phyloP scores from a whole-genome alignment of 805 yeast genomes.

The Ogataea salicorniae region DNA sequence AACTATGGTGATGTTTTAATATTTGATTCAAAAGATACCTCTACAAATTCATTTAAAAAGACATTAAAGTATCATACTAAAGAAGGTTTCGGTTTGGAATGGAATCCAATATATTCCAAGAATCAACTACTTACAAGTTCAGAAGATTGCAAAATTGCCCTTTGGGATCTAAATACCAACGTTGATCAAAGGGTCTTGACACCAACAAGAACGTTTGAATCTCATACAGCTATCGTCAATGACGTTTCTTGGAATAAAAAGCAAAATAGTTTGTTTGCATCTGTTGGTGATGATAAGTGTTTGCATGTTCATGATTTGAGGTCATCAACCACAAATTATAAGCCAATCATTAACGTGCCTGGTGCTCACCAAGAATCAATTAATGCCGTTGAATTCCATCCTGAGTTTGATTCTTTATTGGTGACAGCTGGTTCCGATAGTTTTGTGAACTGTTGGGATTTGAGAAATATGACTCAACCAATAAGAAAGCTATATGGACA shows the following conservation, averaged over 20 bases:
- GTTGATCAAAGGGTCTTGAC: conserved; percentile 13
- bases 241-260: conserved; percentile 56
- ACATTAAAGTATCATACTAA: conserved; percentile 49
- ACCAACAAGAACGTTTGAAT: conserved; percentile 44
- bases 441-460: conserved; percentile 68
- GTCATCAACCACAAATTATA: conserved; percentile 20
- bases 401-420: conserved; percentile 45
- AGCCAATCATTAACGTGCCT: conserved; percentile 41
- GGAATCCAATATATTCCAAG: conserved; percentile 42
- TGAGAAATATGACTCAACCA: conserved; percentile 56
- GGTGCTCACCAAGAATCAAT: conserved; percentile 57
- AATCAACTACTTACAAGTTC: conserved; percentile 57
- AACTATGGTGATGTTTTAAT: conserved; percentile 46
- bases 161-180: conserved; percentile 53
- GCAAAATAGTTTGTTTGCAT: conserved; percentile 48
- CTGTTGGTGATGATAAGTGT: conserved; percentile 64
- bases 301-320: conserved; percentile 61
- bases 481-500: conserved; percentile 68
- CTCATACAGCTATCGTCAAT: conserved; percentile 57
- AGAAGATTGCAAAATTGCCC: conserved; percentile 59
- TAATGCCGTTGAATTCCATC: conserved; percentile 65
- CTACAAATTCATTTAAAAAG: conserved; percentile 11
- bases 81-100: conserved; percentile 70
- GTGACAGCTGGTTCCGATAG: conserved; percentile 80
- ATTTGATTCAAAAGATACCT: conserved; percentile 29